phyloP scores from a whole-genome alignment of 768 basidiomycete species.

The Russula foetens region DNA sequence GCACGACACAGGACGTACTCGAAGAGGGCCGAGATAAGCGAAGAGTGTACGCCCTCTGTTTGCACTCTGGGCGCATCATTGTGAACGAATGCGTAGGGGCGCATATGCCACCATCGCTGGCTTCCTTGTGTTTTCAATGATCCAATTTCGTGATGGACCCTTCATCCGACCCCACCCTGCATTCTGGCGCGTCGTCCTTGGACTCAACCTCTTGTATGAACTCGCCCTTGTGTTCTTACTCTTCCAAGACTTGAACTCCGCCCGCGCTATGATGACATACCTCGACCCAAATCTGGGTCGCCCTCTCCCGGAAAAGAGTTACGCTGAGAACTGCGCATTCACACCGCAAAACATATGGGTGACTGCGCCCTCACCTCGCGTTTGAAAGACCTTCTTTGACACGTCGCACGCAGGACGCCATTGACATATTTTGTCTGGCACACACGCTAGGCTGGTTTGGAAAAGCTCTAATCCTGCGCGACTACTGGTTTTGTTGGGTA shows the following conservation, averaged over 20 bases:
- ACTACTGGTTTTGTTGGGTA: slow-evolving; percentile 95
- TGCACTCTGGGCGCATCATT: background rate
- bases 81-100: slow-evolving; percentile 39
- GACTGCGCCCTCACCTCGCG: slow-evolving; percentile 19
- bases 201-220: slow-evolving; percentile 78
- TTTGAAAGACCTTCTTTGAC: background rate
- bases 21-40: slow-evolving; percentile 78
- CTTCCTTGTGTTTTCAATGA: slow-evolving; percentile 75
- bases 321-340: slow-evolving; percentile 73
- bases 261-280: slow-evolving; percentile 68
- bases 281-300: slow-evolving; percentile 66
- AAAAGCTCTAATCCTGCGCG: slow-evolving; percentile 81
- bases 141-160: slow-evolving; percentile 86
- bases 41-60: slow-evolving; percentile 50
- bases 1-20: slow-evolving; percentile 76
- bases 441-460: slow-evolving; percentile 88
- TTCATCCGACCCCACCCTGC: slow-evolving; percentile 85
- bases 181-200: slow-evolving; percentile 75
- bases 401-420: slow-evolving; percentile 44
- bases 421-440: slow-evolving; percentile 83
- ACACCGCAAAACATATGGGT: slow-evolving; percentile 63
- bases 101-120: slow-evolving; percentile 65
- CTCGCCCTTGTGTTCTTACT: slow-evolving; percentile 75
- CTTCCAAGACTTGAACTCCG: slow-evolving; percentile 76
- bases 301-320: slow-evolving; percentile 76